Evolutionary conservation across 2,329 filamentous ascomycete genomes (phyloP), one percentile per base, ranked within the genome.

Genomic region (Ophiostoma sp.): DNA sequence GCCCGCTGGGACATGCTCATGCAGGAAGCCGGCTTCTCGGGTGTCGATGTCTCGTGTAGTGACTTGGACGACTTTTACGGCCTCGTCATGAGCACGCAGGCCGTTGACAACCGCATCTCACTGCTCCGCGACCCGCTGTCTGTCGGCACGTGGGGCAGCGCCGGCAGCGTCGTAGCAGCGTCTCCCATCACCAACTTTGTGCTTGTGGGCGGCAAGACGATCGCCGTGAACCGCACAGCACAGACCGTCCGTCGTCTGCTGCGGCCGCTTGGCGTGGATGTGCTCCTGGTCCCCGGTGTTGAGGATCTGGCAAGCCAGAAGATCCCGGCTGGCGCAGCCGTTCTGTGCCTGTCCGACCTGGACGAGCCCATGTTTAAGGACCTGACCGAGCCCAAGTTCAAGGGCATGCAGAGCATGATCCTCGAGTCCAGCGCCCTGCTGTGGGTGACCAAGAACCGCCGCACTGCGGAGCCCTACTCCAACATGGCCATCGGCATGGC

Each of bases 311-410:
- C 62, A 2, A 62, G 65, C 4, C 38, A 58, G 2, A 27, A 9
- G 2, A 44, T 69, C 41, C 52, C 64, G 9, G 18, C 70, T 12
- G 42, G 63, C 40, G 63, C 69, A 44, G 66, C 70, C 44, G 66
- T 75, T 3, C 38, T 75, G 55, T 71, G 68, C 49, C 64, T 75
- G n/a, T 44, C 69, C 5, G 75, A 76, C 7, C 71, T 76, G 8
- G 75, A 75, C 66, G 64, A 68, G 38, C 72, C 73, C 18, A 45
- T 74, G 12, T 74, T 77, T 67, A 64, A 74, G 66, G 62, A 68
- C 38, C 49, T 75, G 38, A 75, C 69, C 8, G 42, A 58, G 1
- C 63, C 63, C 45, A 70, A 69, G 42, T 72, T 75, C 38, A 49
- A 71, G 1, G 68, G 67, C 16, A 66, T 75, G 60, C 71, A 76